Conservation (phyloP, 2,329 filamentous ascomycete genomes). For the Botrytis aclada region DNA sequence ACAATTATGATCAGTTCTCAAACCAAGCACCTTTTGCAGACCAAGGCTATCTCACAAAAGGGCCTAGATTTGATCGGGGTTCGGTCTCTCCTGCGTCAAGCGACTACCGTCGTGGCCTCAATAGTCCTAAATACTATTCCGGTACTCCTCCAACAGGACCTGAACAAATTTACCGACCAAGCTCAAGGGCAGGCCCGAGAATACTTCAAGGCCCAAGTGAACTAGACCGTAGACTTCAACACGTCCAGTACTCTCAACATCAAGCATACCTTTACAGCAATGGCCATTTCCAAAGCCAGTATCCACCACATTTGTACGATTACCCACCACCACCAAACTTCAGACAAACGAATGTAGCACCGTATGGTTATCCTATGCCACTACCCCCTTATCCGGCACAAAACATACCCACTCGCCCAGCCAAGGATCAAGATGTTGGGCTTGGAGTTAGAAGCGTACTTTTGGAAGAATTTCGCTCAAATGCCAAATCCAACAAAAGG, state of each 20-base stretch:
- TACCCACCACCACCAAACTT: constrained; percentile 40
- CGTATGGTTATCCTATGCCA: constrained; percentile 39
- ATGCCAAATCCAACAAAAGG: constrained; percentile 66
- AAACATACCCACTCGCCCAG: constrained; percentile 33
- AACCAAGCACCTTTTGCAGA: constrained; percentile 34
- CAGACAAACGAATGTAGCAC: constrained; percentile 37
- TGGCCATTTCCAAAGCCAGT: constrained; percentile 41
- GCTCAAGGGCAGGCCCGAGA: constrained; percentile 32
- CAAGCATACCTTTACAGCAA: constrained; percentile 39
- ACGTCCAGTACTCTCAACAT: constrained; percentile 30
- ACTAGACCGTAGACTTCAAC: constrained; percentile 34
- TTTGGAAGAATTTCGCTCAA: constrained; percentile 76
- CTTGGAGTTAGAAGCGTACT: constrained; percentile 65
- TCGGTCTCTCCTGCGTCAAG: constrained; percentile 36
- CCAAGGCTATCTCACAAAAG: constrained; percentile 33
- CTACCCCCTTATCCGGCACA: constrained; percentile 31
- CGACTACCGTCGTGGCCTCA: constrained; percentile 36
- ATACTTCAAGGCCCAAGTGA: constrained; percentile 32
- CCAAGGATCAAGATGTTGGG: constrained; percentile 38
- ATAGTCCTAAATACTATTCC: constrained; percentile 36
- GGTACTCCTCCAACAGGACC: constrained; percentile 32
- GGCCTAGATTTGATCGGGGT: constrained; percentile 32
- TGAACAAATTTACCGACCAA: constrained; percentile 34
- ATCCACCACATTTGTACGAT: constrained; percentile 41
- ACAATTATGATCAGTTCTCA: constrained; percentile 31